These are phyloP conservation scores for Dovyalis caffra DNA, from an alignment of 345 rosid species.

Conservation along the genomic window DNA sequence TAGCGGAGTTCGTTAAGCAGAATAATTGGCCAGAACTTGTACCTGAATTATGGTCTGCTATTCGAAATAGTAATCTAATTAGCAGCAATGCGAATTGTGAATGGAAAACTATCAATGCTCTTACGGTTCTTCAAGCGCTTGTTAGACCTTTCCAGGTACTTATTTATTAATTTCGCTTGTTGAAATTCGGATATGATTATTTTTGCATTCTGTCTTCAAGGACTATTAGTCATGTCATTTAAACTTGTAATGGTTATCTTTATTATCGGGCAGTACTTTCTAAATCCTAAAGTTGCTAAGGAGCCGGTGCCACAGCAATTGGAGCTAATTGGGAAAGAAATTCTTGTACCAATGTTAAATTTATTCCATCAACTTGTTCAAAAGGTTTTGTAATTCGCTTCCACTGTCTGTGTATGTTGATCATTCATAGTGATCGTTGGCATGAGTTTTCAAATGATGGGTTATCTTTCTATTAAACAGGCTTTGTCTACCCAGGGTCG, in stretches of 20 bases:
- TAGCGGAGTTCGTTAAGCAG: constrained; percentile 63
- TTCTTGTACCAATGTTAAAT: constrained; percentile 63
- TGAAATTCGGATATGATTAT: background rate
- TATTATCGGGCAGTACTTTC: constrained; percentile 52
- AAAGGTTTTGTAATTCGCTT: constrained; percentile 47
- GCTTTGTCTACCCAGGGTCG: constrained; percentile 34
- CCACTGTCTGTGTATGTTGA: constrained; percentile 6
- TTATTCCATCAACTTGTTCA: constrained; percentile 54
- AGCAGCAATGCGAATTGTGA: constrained; percentile 29
- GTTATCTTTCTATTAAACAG: constrained; percentile 46
- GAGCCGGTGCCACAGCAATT: constrained; percentile 85
- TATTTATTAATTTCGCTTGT: background rate
- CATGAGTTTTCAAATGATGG: constrained; percentile 14
- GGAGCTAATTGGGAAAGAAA: constrained; percentile 61
- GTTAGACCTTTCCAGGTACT: constrained; percentile 82
- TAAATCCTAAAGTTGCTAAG: constrained; percentile 73
- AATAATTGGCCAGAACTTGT: constrained; percentile 82
- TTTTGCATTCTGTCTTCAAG: background rate
- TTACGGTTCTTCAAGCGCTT: constrained; percentile 61
- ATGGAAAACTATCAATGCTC: constrained; percentile 59
- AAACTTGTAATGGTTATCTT: background rate
- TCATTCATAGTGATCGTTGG: constrained; percentile 1
- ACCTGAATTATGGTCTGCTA: constrained; percentile 54
- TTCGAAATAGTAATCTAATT: constrained; percentile 55
- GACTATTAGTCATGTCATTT: no score